A percentile compares a stretch with the other conserved stretches of the same genome.
Conservation (phyloP, 2,329 filamentous ascomycete species). For the Fonsecaea erecta region DNA sequence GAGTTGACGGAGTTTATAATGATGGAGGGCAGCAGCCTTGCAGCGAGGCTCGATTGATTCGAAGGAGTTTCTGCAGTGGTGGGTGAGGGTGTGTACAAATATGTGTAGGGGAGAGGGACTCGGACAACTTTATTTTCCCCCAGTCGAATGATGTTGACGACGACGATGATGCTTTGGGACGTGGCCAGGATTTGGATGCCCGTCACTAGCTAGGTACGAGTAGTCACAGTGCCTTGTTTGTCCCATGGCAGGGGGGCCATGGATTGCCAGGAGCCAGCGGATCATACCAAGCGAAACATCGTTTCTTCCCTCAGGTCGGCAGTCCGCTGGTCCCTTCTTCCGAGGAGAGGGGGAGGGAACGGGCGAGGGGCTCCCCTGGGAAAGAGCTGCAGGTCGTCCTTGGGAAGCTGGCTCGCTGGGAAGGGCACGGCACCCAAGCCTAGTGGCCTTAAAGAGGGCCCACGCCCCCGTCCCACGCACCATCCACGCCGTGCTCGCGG, state of each 20-base stretch:
- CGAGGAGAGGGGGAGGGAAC: not conserved
- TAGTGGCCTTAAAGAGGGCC: not conserved
- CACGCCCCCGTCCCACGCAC: not conserved
- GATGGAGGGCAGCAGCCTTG: constrained; percentile 17
- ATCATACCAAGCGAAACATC: not conserved
- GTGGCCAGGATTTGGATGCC: not conserved
- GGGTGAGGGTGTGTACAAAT: constrained; percentile 5
- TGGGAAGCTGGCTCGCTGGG: not conserved
- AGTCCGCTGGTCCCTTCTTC: constrained; percentile 8
- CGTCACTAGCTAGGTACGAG: not conserved
- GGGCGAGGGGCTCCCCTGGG: not conserved
- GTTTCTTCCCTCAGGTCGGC: not conserved
- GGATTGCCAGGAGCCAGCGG: not conserved
- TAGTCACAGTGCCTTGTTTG: not conserved
- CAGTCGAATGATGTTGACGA: constrained; percentile 6
- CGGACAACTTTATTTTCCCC: not conserved
- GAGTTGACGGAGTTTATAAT: not conserved
- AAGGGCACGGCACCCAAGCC: constrained; percentile 1
- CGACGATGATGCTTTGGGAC: not conserved
- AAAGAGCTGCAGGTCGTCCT: not conserved
- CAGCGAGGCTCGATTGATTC: constrained; percentile 3
- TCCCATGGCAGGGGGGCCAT: not conserved
- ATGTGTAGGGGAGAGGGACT: not conserved
- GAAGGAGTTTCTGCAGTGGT: not conserved
- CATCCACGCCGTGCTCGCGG: not conserved